Conservation (phyloP, 1,284 basidiomycete species). For the Cryptococcus sp. region DNA sequence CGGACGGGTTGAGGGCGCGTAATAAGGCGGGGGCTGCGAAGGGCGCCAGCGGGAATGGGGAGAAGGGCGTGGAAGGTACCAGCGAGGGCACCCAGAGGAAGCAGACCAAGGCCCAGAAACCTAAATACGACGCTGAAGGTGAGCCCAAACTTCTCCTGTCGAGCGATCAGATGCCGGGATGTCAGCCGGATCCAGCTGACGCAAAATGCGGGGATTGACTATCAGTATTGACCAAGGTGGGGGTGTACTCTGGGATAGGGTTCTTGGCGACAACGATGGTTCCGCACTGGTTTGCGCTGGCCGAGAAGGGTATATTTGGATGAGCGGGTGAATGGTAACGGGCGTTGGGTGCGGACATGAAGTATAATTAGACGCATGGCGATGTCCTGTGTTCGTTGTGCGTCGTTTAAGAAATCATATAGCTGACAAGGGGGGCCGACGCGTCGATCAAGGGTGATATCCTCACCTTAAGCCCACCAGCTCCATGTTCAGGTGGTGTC, state of each 20-base stretch:
- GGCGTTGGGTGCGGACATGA: no score
- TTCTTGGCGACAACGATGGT: conserved; percentile 61
- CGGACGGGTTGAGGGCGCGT: background rate
- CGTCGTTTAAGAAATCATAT: no score
- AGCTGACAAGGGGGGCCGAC: no score
- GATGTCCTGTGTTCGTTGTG: background rate
- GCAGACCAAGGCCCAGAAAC: conserved; percentile 4
- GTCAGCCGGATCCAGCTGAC: no score
- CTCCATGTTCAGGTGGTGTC: no score
- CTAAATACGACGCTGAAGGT: conserved; percentile 36
- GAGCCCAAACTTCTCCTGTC: no score
- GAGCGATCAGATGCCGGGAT: no score
- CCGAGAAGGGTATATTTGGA: conserved; percentile 48
- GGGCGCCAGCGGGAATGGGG: background rate
- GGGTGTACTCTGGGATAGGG: conserved; percentile 84
- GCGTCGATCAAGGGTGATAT: no score
- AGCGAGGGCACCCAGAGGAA: conserved; percentile 12
- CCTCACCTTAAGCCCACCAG: no score
- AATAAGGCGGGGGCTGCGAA: background rate
- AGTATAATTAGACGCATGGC: background rate
- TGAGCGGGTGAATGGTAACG: background rate
- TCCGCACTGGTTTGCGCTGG: conserved; percentile 64
- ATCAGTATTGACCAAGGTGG: conserved; percentile 81
- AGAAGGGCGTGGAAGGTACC: conserved; percentile 4
- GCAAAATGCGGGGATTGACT: no score